Evolutionary conservation across 2,329 filamentous ascomycete species (phyloP).

Genomic region (Lecanoromycetidae sp.): DNA sequence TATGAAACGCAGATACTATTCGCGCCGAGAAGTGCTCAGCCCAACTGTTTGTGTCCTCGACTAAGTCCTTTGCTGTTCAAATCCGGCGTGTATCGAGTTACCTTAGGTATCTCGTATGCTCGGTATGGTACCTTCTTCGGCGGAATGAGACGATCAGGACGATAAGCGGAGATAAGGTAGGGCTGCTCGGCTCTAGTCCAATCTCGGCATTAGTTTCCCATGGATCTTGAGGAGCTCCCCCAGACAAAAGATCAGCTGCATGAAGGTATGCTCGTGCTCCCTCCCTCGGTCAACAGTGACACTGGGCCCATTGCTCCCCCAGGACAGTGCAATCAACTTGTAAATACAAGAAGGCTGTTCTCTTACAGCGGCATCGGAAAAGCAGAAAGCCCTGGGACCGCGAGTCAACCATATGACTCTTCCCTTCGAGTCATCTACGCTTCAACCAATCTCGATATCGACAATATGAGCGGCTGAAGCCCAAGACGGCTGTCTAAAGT

Average conservation of each 20-base stretch:
- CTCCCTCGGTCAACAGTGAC: not conserved
- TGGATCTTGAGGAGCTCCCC: not conserved
- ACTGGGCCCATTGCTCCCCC: not conserved
- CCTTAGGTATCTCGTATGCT: too few species aligned
- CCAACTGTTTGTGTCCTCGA: too few species aligned
- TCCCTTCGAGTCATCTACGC: constrained; percentile 5
- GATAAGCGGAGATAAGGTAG: not conserved
- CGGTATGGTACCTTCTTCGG: too few species aligned
- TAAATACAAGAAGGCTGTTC: not conserved
- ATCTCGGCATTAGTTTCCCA: not conserved
- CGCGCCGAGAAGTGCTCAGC: too few species aligned
- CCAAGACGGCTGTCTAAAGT: not conserved
- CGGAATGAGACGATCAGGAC: constrained; percentile 16
- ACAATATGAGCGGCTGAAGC: constrained; percentile 1
- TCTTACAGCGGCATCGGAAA: not conserved
- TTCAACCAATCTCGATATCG: not conserved
- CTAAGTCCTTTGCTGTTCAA: too few species aligned
- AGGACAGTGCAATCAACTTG: not conserved
- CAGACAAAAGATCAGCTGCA: constrained; percentile 4
- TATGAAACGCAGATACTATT: too few species aligned
- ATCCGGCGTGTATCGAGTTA: too few species aligned
- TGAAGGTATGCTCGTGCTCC: not conserved
- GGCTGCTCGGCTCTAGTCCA: not conserved
- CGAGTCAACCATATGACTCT: constrained; percentile 9
- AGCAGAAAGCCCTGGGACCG: not conserved